A percentile compares a stretch with the other conserved stretches of the same genome.
Evolutionary conservation across 2,329 filamentous ascomycete genomes (phyloP).

Genomic region (Xylariaceae sp.): DNA sequence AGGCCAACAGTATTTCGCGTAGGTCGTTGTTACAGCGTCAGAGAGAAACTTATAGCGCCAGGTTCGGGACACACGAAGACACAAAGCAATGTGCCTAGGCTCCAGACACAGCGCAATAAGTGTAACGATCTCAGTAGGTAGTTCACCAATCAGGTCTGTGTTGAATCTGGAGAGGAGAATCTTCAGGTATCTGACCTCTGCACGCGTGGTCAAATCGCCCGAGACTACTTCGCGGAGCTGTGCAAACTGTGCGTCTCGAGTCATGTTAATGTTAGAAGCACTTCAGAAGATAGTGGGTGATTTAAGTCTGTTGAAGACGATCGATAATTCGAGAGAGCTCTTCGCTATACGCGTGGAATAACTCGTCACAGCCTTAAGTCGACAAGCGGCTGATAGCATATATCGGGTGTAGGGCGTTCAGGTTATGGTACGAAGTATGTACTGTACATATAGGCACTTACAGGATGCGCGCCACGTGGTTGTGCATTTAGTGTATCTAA

Average conservation of each 20-base stretch:
- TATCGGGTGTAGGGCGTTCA: too few species aligned
- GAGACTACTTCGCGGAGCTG: conserved; percentile 25
- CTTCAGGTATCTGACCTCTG: conserved; percentile 32
- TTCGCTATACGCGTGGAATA: too few species aligned
- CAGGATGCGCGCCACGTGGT: too few species aligned
- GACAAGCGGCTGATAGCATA: too few species aligned
- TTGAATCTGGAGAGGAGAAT: conserved; percentile 22
- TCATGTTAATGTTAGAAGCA: background rate
- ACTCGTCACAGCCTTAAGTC: too few species aligned
- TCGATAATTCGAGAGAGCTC: too few species aligned
- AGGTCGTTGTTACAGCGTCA: conserved; percentile 16
- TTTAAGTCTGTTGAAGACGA: background rate
- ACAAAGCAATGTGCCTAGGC: conserved; percentile 25
- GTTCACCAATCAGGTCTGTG: conserved; percentile 28
- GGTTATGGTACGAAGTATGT: too few species aligned
- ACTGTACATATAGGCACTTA: too few species aligned
- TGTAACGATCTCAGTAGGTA: conserved; percentile 34
- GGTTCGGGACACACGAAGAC: conserved; percentile 32
- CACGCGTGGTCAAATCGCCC: conserved; percentile 11
- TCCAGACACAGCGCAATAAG: conserved; percentile 26
- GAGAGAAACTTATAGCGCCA: conserved; percentile 36
- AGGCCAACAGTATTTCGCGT: conserved; percentile 24
- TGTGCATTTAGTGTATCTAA: too few species aligned
- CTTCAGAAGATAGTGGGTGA: too few species aligned
- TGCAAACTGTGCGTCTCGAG: background rate